Evolutionary conservation across 1,139 yeast genomes (phyloP).

Genomic region (Nadsonia starkeyi-henricii): DNA sequence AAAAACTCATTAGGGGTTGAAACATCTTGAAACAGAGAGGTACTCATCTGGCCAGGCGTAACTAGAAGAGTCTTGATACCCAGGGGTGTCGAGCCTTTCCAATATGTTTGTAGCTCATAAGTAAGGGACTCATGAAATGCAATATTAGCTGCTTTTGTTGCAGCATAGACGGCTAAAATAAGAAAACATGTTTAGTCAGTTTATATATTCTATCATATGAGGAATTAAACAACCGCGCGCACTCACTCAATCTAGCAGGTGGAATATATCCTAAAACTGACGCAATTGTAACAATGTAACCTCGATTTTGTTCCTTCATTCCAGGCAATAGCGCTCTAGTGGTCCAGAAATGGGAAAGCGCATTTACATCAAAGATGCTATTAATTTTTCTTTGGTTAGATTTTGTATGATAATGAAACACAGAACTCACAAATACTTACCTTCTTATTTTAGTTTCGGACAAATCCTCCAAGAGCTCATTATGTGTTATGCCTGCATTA

Average conservation of each 20-base stretch:
- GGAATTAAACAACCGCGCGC: conserved; percentile 14
- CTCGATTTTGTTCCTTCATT: conserved; percentile 16
- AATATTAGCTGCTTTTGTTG: conserved; percentile 69
- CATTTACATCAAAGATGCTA: conserved; percentile 37
- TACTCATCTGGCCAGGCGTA: conserved; percentile 72
- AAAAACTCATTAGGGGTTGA: conserved; percentile 51
- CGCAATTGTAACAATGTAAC: conserved; percentile 50
- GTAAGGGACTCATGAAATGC: conserved; percentile 69
- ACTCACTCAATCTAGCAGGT: conserved; percentile 51
- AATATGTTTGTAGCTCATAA: conserved; percentile 35
- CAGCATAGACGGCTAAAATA: conserved; percentile 48
- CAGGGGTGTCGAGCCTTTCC: not conserved
- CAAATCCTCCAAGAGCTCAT: conserved; percentile 29
- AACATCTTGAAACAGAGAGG: conserved; percentile 55
- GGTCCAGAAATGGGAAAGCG: conserved; percentile 41
- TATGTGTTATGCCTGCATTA: conserved; percentile 62
- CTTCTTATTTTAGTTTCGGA: conserved; percentile 16
- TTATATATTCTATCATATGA: not conserved
- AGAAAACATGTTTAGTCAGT: not conserved
- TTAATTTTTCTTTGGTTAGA: conserved; percentile 17
- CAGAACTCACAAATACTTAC: too few species aligned
- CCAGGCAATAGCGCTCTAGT: conserved; percentile 31
- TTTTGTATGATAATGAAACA: conserved; percentile 9
- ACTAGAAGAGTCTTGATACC: conserved; percentile 61
- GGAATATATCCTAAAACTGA: conserved; percentile 52